Evolutionary conservation across 768 basidiomycete genomes (phyloP), one percentile per base, ranked within the genome.

Genomic region (Kwoniella newhampshirensis): DNA sequence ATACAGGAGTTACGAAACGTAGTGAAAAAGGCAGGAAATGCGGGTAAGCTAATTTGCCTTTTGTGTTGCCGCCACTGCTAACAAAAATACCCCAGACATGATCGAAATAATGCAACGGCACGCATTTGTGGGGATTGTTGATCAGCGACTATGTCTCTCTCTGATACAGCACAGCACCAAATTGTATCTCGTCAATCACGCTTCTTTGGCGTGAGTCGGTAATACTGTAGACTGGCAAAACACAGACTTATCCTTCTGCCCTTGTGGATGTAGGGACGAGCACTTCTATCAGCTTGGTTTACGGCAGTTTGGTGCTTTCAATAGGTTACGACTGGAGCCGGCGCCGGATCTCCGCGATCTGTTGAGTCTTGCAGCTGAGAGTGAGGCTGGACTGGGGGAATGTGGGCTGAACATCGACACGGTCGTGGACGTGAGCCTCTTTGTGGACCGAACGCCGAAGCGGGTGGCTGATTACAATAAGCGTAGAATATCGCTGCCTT

Each of bases 211-310:
- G 91, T 96, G 75, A 50, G 89, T 83, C 23, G n/a, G n/a, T n/a
- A n/a, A n/a, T n/a, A 20, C 20, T 40, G 40, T 20, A 2, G 17
- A 23, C 30, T 37, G 23, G 1, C 17, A 3, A 32, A 1, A 27
- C 30, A 23, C 12, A 2, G 15, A 39, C 45, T 52, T 56, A 45
- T 21, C 17, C 11, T 2, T 3, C 30, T 28, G 48, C 9, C 27
- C 6, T 15, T 17, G 17, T 13, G 23, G 13, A 41, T 15, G 8
- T 55, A 96, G 92, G 0, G 91, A 96, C 68, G 91, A 96, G 65
- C 80, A 96, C 30, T 94, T 98, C 75, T 97, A 96, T 76, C 96
- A 99, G 70, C 82, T 99, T 6, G 90, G 85, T 1, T 77, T 98
- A 25, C 81, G 89, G 17, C 94, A 98, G 74, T 99, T 99, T 68